Percentiles rank a stretch among this genome's conserved stretches.
Conservation (phyloP, 2,329 filamentous ascomycete species). For the Trichophyton mentagrophytes region DNA sequence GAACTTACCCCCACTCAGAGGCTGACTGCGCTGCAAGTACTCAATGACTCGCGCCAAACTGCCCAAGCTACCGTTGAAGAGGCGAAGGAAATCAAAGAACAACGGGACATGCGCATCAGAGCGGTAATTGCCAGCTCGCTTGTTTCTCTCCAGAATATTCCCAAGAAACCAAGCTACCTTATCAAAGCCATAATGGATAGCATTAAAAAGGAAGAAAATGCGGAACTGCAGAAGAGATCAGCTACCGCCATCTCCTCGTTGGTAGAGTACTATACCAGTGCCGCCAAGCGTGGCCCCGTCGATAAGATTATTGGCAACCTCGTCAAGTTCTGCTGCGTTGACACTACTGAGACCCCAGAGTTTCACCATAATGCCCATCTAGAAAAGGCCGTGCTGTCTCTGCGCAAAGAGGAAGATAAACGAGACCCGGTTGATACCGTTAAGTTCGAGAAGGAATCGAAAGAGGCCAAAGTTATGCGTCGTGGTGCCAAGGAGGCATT, state of each 20-base stretch:
- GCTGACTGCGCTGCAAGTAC: constrained; percentile 64
- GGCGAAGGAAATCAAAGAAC: constrained; percentile 63
- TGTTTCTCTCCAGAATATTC: constrained; percentile 72
- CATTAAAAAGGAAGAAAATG: constrained; percentile 85
- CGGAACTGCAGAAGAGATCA: constrained; percentile 75
- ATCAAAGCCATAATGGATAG: constrained; percentile 99
- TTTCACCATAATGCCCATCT: constrained; percentile 72
- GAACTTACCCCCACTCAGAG: constrained; percentile 78
- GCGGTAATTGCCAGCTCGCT: constrained; percentile 78
- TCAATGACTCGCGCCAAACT: constrained; percentile 63
- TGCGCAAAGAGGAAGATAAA: constrained; percentile 94
- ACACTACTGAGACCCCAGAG: constrained; percentile 93
- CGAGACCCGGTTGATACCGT: constrained; percentile 83
- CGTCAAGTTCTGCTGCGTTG: constrained; percentile 94
- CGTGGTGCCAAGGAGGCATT: constrained; percentile 89
- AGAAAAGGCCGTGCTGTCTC: constrained; percentile 70
- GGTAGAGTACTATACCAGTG: constrained; percentile 71
- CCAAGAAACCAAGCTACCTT: constrained; percentile 82
- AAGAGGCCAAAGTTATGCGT: constrained; percentile 75
- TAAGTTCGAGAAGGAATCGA: constrained; percentile 80
- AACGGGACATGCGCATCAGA: constrained; percentile 72
- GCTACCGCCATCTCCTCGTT: constrained; percentile 72
- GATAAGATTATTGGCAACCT: constrained; percentile 94
- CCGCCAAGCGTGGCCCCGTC: constrained; percentile 68
- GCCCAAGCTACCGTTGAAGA: constrained; percentile 63